Conservation (phyloP, 2,329 filamentous ascomycete genomes). For the Phialemonium atrogriseum region DNA sequence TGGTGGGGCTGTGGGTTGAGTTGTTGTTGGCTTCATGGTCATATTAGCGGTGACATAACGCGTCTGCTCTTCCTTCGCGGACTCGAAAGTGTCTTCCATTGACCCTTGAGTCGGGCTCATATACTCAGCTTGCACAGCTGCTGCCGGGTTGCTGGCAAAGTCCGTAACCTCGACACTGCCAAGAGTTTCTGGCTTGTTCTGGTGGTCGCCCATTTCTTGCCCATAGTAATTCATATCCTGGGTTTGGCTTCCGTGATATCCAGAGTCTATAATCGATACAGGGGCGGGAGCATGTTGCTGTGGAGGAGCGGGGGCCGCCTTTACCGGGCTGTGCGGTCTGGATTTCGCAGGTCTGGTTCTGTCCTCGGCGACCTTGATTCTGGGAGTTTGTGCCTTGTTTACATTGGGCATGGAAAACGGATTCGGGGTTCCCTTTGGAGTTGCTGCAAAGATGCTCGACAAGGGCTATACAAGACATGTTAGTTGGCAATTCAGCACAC, state of each 20-base stretch:
- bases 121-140: slow-evolving; percentile 9
- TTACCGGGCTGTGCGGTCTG: slow-evolving; percentile 22
- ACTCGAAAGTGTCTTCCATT: slow-evolving; percentile 30
- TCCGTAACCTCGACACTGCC: slow-evolving; percentile 8
- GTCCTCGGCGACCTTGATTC: slow-evolving; percentile 53
- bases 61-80: slow-evolving; percentile 36
- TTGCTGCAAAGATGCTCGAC: slow-evolving; percentile 49
- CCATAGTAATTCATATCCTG: slow-evolving; percentile 40
- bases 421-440: slow-evolving; percentile 44
- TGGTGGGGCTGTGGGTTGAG: not conserved
- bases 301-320: slow-evolving; percentile 24
- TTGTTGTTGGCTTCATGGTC: slow-evolving; percentile 1
- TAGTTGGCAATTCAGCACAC: slow-evolving; percentile 4
- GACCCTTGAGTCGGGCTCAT: slow-evolving; percentile 21
- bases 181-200: slow-evolving; percentile 1
- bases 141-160: slow-evolving; percentile 6
- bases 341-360: slow-evolving; percentile 19
- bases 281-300: slow-evolving; percentile 21
- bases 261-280: slow-evolving; percentile 51
- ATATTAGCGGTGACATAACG: slow-evolving; percentile 11
- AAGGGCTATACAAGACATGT: slow-evolving; percentile 39
- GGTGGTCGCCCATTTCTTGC: slow-evolving; percentile 9
- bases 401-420: slow-evolving; percentile 41
- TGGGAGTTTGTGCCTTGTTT: slow-evolving; percentile 44
- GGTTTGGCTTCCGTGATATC: slow-evolving; percentile 62